phyloP scores from a whole-genome alignment of 305 asterid species.

The Vinca major region DNA sequence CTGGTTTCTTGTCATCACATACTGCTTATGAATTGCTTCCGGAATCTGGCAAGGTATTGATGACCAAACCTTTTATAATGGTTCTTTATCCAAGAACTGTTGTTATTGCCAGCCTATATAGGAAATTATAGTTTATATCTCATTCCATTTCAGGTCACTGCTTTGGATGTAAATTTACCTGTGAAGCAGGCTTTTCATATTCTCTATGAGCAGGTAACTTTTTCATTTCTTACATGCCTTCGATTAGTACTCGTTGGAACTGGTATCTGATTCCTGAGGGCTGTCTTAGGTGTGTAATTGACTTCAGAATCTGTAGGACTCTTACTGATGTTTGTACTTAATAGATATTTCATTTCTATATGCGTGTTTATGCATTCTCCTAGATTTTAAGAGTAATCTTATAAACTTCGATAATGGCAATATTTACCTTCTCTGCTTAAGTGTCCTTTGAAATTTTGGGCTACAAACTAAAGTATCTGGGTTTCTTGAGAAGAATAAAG shows the following conservation, averaged over 20 bases:
- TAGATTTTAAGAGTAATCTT: not conserved
- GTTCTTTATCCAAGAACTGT: not conserved
- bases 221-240: slow-evolving; percentile 8
- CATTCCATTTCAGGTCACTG: slow-evolving; percentile 39
- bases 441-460: not conserved
- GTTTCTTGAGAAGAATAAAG: not conserved
- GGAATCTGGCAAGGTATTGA: slow-evolving; percentile 61
- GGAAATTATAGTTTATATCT: not conserved
- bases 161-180: slow-evolving; percentile 56
- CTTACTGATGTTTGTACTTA: not conserved
- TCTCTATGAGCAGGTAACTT: slow-evolving; percentile 58
- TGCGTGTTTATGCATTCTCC: not conserved
- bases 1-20: slow-evolving; percentile 51
- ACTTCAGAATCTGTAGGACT: not conserved
- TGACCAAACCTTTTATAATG: slow-evolving; percentile 2
- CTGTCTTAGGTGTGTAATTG: not conserved
- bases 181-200: slow-evolving; percentile 68
- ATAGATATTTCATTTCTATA: not conserved
- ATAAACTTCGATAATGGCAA: not conserved
- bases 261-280: not conserved
- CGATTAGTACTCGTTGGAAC: not conserved
- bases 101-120: not conserved
- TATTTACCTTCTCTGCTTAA: not conserved
- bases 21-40: slow-evolving; percentile 67
- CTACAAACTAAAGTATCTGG: not conserved